Conservation (phyloP, 2,329 filamentous ascomycete genomes). For the Clonostachys rosea region DNA sequence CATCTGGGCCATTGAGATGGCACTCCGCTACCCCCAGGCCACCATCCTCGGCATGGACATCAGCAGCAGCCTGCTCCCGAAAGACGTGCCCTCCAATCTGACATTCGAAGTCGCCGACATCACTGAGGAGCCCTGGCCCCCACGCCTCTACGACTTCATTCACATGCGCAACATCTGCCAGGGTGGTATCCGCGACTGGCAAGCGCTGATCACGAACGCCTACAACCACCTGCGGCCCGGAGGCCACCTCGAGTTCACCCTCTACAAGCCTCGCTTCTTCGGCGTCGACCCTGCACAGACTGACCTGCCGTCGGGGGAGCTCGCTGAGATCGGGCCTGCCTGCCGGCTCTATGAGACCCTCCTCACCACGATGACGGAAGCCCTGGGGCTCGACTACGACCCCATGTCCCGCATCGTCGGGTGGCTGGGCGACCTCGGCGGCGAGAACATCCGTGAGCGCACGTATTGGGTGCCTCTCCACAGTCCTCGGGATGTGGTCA, state of each 20-base stretch:
- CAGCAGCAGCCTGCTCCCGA: constrained; percentile 30
- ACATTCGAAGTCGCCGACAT: constrained; percentile 55
- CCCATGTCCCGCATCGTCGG: constrained; percentile 25
- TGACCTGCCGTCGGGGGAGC: constrained; percentile 7
- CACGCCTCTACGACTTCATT: constrained; percentile 29
- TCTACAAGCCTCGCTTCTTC: constrained; percentile 31
- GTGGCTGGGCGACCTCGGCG: constrained; percentile 27
- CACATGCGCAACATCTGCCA: constrained; percentile 36
- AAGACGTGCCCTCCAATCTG: constrained; percentile 51
- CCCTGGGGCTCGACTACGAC: constrained; percentile 30
- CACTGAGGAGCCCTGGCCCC: constrained; percentile 35
- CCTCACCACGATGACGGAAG: constrained; percentile 16
- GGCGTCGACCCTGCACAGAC: constrained; percentile 21
- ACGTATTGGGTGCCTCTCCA: constrained; percentile 32
- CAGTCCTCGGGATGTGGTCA: constrained; percentile 24
- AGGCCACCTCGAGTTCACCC: constrained; percentile 37
- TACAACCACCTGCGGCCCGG: constrained; percentile 35
- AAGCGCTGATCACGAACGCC: constrained; percentile 23
- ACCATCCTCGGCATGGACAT: constrained; percentile 34
- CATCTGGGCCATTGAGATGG: constrained; percentile 37
- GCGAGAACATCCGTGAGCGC: constrained; percentile 30
- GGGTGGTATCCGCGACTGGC: constrained; percentile 38
- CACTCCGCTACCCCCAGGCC: constrained; percentile 28
- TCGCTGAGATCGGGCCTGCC: constrained; percentile 12
- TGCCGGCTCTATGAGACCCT: constrained; percentile 26